Base-by-base conservation (phyloP, 2,329 filamentous ascomycete genomes). In the Torrubiella hemipterigena region DNA sequence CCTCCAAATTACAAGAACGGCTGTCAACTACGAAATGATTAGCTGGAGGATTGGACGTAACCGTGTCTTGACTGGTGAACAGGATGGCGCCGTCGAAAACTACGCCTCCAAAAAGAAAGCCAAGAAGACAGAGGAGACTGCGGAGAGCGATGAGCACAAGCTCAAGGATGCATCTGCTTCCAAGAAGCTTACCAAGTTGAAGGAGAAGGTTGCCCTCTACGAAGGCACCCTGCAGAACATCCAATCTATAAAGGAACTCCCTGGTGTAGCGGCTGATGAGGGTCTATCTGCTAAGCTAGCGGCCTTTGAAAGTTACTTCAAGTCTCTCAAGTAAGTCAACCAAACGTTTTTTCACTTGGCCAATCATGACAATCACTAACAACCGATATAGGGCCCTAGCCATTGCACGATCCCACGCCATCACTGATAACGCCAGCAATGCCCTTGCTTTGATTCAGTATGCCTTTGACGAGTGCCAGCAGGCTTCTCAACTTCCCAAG, bases 1-100 rank as follows among this genome's bases (percentile, higher is more conserved):
- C 44, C 63, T 98, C 27, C 87, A 94, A 43, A 81, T 98, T 36
- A 93, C 87, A 4, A 80, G 82, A 38, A 93, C 93, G 0, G 86
- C 89, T 2, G 84, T 96, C 34, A 93, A 91, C 55, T 96, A 93
- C 53, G 83, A 84, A 42, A 75, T 95, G 55, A 81, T 98, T 34
- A 87, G 84, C 49, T 96, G 87, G 87, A 73, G 91, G 52, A 83
- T 96, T 40, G 89, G 89, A 17, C 78, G 91, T 29, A 96, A 98
- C 55, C 71, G 91, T 32, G 80, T 94, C 0, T 62, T 98, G 38
- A 83, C 85, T 31, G 87, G 89, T n/a, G 62, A 72, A 6, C 68
- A 81, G 33, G 89, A 96, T 44, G 89, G 89, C 4, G 69, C 83
- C 12, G 54, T 68, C 12, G 55, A 70, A 14, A 65, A 69, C 13